Base-by-base conservation (phyloP, 2,329 filamentous ascomycete species). In the Microdochium paspali region DNA sequence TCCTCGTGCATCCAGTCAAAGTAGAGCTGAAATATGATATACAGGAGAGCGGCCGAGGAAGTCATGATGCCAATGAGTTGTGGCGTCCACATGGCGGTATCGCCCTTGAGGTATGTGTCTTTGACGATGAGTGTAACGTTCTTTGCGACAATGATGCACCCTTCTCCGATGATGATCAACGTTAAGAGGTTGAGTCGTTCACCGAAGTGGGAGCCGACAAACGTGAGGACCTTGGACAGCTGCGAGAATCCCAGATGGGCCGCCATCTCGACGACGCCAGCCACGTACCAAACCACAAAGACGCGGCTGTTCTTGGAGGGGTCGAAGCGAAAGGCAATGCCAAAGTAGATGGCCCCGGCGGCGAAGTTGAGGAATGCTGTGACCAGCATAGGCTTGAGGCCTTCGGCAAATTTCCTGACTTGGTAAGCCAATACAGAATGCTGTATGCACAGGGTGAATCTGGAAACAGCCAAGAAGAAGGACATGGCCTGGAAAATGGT, bases 131-230 rank as follows among this genome's bases (percentile, higher is more conserved):
- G 73, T 35, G 73, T 75, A 18, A 84, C 76, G 30, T 68, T 68
- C 48, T 67, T 63, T 1, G 65, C 63, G 7, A 84, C 66, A n/a
- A 77, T 73, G 32, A 84, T 80, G 15, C 82, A 76, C n/a, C 55
- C 80, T 56, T 85, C 81, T 13, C 82, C 81, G 49, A 85, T 73
- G 48, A 85, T 80, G 50, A 85, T 83, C 44, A 84, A 69, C 0
- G 81, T 85, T 47, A 85, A 67, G 3, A 84, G 68, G 21, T 75
- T 76, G 70, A 85, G 74, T 9, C 82, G 72, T 55, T 81, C 78
- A 58, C 81, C 80, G 47, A 85, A 60, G 58, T 84, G 79, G 1
- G 79, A 84, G 47, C 76, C 70, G 51, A 79, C 73, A 57, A 85
- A 81, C 47, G 76, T 78, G 40, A 84, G 68, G 45, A 77, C 72